phyloP scores from a whole-genome alignment of 345 rosid genomes.

The Raphanus raphanistrum region DNA sequence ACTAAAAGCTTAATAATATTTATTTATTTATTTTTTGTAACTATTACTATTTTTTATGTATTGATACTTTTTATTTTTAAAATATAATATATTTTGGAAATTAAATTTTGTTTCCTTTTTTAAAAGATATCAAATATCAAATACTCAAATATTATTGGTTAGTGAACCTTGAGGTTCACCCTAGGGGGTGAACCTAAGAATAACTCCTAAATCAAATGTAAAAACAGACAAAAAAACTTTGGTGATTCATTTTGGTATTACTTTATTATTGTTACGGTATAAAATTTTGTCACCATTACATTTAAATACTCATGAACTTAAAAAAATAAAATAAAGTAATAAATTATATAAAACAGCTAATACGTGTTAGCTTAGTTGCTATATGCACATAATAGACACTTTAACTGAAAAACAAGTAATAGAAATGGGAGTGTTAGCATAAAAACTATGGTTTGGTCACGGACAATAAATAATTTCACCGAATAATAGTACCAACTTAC shows the following conservation, averaged over 20 bases:
- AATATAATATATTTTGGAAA: too few relatives aligned
- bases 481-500: neutral
- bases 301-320: neutral
- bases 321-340: neutral
- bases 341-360: neutral
- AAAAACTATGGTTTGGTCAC: neutral
- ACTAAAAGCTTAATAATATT: too few relatives aligned
- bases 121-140: too few relatives aligned
- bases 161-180: too few relatives aligned
- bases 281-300: constrained; percentile 18
- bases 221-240: neutral
- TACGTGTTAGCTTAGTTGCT: neutral
- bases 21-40: too few relatives aligned
- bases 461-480: constrained; percentile 6
- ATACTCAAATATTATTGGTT: too few relatives aligned
- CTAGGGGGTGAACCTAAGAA: too few relatives aligned
- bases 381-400: neutral
- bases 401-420: neutral
- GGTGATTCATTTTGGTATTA: constrained; percentile 1
- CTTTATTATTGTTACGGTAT: constrained; percentile 4
- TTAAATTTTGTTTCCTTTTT: too few relatives aligned
- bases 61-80: too few relatives aligned
- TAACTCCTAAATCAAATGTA: neutral
- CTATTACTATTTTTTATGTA: too few relatives aligned
- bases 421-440: neutral